Evolutionary conservation across 1,284 basidiomycete genomes (phyloP), one percentile per base, ranked within the genome.

Genomic region (Schizophyllum commune): DNA sequence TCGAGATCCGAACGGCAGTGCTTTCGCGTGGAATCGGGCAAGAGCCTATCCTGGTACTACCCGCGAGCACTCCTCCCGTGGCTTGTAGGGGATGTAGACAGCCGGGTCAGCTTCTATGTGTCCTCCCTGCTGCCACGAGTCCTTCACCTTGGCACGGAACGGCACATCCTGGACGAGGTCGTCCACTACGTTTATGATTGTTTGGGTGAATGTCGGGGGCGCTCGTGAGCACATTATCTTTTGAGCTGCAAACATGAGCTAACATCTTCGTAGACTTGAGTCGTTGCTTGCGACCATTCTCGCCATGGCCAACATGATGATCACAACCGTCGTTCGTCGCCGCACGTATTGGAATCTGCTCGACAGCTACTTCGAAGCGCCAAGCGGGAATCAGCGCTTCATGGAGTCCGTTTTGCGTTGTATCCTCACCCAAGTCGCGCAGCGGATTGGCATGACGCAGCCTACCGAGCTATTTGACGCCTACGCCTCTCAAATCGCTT

Each of bases 271-370:
- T 62, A 91, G 90, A 60, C 85, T 83, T 66, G 94, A 97, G 69
- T 75, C 78, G 51, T 91, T 94, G 77, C 73, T 94, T 47, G 93
- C 92, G 8, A 83, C 92, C 52, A 80, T 92, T 20, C 73, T 98
- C 15, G 86, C 84, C 63, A 77, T 95, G 32, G 86, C 88, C 22
- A 98, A 98, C 71, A 83, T 92, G 63, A 89, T 96, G 77, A 81
- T 98, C 33, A 82, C 86, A 69, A 89, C 92, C 1, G 81, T 83
- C 1, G 83, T 91, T 11, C 83, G 96, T n/a, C 83, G 91, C n/a
- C 88, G 86, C 0, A 83, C 94, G 1, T 92, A 96, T 68, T 95
- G 90, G 83, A 88, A 96, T 72, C 72, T 98, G 47, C 77, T 98
- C 61, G 92, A 95, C 55, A 59, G 13, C 85, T 77, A 65, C 77